Base-by-base conservation (phyloP, 2,329 filamentous ascomycete species). In the Xylariaceae sp. region DNA sequence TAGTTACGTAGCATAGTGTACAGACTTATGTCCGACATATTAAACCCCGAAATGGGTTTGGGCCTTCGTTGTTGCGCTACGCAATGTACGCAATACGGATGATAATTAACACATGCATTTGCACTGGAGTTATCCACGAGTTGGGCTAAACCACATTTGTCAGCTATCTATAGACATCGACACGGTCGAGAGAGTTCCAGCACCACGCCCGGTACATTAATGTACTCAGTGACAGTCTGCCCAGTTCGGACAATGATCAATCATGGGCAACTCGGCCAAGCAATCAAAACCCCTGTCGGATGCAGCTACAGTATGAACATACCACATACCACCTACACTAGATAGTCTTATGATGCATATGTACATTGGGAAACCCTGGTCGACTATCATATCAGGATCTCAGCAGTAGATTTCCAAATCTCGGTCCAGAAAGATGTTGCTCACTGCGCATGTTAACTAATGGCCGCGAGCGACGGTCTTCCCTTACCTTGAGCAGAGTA, bases 331-430 rank as follows among this genome's bases (percentile, higher is more conserved):
- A n/a, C n/a, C n/a, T n/a, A n/a, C n/a, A n/a, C n/a, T n/a, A n/a
- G n/a, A n/a, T n/a, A n/a, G n/a, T n/a, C n/a, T n/a, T 26, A 34
- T 34, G 32, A 10, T 10, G 9, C 15, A 18, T 37, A 5, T 42
- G 21, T 26, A 43, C 41, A 43, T 43, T 34, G 32, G 53, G 54
- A 58, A 47, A 56, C 56, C 62, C 64, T 59, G 58, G 59, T 52
- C 57, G 52, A 57, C 58, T 53, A 59, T 59, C 54, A 58, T 53
- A 61, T 60, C 60, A 56, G 55, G 53, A 65, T 56, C 59, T 63
- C 60, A 64, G 60, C 59, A 58, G 47, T 40, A 42, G 46, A 54
- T 51, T 58, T 60, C 58, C 58, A 58, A 60, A 56, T 60, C 56
- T 60, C 59, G 55, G 51, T 57, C 59, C 57, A 56, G 50, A 48